A percentile compares a stretch with the other conserved stretches of the same genome.
Conservation (phyloP, 768 basidiomycete genomes). For the Lactarius vividus region DNA sequence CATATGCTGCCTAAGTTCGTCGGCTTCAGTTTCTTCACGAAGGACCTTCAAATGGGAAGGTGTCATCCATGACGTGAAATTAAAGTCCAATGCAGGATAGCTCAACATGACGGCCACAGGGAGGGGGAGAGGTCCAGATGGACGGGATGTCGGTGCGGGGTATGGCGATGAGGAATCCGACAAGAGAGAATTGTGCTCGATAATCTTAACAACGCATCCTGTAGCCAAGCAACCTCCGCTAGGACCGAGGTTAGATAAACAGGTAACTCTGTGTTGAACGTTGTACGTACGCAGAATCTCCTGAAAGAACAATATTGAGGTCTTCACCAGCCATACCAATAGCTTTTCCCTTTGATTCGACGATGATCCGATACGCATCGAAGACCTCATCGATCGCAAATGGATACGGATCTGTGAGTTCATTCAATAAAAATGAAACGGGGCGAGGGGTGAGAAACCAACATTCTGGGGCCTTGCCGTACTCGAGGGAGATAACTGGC, state of each 20-base stretch:
- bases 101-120: constrained; percentile 84
- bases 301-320: constrained; percentile 75
- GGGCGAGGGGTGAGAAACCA: constrained; percentile 31
- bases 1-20: constrained; percentile 24
- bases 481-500: constrained; percentile 84
- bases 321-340: constrained; percentile 88
- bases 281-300: constrained; percentile 91
- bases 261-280: constrained; percentile 13
- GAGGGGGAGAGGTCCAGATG: constrained; percentile 51
- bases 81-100: constrained; percentile 94
- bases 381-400: constrained; percentile 95
- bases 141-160: constrained; percentile 16
- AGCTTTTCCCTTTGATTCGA: constrained; percentile 72
- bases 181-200: constrained; percentile 55
- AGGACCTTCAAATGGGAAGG: constrained; percentile 79
- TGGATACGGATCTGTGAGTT: constrained; percentile 82
- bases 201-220: constrained; percentile 78
- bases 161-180: constrained; percentile 22
- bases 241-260: constrained; percentile 19
- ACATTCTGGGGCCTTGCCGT: constrained; percentile 98
- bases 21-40: constrained; percentile 54
- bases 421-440: constrained; percentile 3
- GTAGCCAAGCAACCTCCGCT: constrained; percentile 89
- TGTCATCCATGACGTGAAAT: constrained; percentile 97
- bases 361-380: constrained; percentile 80